These are phyloP conservation scores for Uncinocarpus reesii DNA, from an alignment of 2,329 filamentous ascomycete species.

Conservation along the genomic window DNA sequence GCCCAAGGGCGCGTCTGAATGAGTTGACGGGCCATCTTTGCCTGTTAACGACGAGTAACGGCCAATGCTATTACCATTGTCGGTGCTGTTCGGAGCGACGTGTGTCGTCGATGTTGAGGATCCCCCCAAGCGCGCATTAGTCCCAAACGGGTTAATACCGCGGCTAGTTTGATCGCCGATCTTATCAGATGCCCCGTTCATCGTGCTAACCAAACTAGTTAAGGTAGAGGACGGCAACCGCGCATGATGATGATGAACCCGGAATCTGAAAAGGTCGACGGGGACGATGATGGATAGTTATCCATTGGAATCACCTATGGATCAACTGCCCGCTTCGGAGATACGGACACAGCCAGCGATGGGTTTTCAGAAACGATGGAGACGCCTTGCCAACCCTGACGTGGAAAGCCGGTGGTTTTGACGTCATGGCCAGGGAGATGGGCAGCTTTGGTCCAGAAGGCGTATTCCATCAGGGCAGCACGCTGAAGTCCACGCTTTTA, in stretches of 20 bases:
- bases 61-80: not conserved
- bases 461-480: not conserved
- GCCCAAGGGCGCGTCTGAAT: not conserved
- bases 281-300: too few species aligned
- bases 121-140: not conserved
- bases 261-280: too few species aligned
- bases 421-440: not conserved
- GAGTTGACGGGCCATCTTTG: not conserved
- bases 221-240: too few species aligned
- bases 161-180: not conserved
- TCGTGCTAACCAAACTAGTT: not conserved
- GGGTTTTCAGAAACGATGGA: not conserved
- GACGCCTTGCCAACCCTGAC: not conserved
- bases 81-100: not conserved
- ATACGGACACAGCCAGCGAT: not conserved
- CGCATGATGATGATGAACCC: too few species aligned
- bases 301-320: too few species aligned
- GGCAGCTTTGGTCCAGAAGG: not conserved
- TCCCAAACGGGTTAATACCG: not conserved
- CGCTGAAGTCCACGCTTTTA: not conserved
- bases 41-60: not conserved
- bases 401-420: not conserved
- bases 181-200: slow-evolving; percentile 9
- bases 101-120: not conserved
- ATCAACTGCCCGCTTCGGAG: not conserved